Evolutionary conservation across 768 basidiomycete species (phyloP), one percentile per base, ranked within the genome.

Genomic region (Psilocybe cubensis): DNA sequence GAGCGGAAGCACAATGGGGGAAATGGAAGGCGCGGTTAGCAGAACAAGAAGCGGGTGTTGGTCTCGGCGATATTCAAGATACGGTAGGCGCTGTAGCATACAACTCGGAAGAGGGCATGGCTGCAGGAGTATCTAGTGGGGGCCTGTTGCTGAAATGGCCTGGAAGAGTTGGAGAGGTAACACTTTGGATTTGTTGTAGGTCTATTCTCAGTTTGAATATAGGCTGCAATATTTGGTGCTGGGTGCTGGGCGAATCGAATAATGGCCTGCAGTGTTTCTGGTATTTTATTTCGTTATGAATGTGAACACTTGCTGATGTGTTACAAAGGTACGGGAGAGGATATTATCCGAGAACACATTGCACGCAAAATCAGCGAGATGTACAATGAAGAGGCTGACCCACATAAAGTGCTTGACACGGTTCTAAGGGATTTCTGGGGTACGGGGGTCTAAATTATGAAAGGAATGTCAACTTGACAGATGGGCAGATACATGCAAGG

Each of bases 121-220:
- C 87, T 11, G 84, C 88, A n/a, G 90, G 90, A 2, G 89, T 91
- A 14, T 92, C 90, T 27, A 93, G 92, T 61, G 92, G 92, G 4
- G 92, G 92, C 0, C 69, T 94, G n/a, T 74, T 94, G 50, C 77
- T 94, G 53, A 94, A 94, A 68, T 70, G 77, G 46, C 78, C 89
- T 3, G 92, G 92, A 11, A 76, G 92, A 45, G 69, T 92, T 3
- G 92, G 92, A 25, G 90, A 93, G 76, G 91, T 91, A 58, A 41
- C 65, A 10, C 27, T 46, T n/a, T 33, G 3, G 18, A 11, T 24
- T 27, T 18, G 7, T 27, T 12, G 47, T 29, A 20, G 14, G 25
- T 20, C 4, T 14, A 38, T 38, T n/a, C 18, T 20, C 6, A 10
- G 33, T 21, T 3, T 20, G 25, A 31, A 42, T 42, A 14, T 57